A percentile compares a stretch with the other conserved stretches of the same genome.
phyloP scores from a whole-genome alignment of 768 basidiomycete genomes.

The Termitomyces sp. region DNA sequence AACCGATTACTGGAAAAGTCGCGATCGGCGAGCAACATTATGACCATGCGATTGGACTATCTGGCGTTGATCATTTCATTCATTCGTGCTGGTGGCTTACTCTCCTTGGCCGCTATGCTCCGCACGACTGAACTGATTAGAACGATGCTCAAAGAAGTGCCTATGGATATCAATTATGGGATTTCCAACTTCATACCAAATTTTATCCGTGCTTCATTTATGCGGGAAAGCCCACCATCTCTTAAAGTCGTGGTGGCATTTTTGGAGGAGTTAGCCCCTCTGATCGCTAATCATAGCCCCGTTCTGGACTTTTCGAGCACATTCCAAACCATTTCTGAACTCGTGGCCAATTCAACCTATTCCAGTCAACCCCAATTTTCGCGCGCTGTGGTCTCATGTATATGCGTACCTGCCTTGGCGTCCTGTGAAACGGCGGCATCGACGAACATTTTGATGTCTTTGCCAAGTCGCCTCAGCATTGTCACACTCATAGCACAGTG shows the following conservation, averaged over 20 bases:
- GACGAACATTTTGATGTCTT: constrained; percentile 37
- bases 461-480: constrained; percentile 40
- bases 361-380: constrained; percentile 53
- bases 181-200: constrained; percentile 54
- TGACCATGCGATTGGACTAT: constrained; percentile 64
- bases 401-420: constrained; percentile 45
- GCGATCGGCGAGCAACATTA: constrained; percentile 51
- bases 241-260: constrained; percentile 51
- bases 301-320: constrained; percentile 58
- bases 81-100: constrained; percentile 48
- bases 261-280: constrained; percentile 53
- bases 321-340: constrained; percentile 47
- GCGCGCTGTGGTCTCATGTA: constrained; percentile 41
- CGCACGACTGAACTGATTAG: constrained; percentile 57
- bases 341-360: constrained; percentile 46
- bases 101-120: constrained; percentile 37
- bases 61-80: constrained; percentile 53
- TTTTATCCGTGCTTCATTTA: constrained; percentile 48
- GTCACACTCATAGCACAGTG: constrained; percentile 42
- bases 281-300: constrained; percentile 49
- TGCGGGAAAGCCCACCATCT: constrained; percentile 42
- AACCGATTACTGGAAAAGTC: constrained; percentile 39
- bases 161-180: constrained; percentile 32
- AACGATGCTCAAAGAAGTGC: constrained; percentile 53
- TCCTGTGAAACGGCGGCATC: constrained; percentile 46